phyloP scores from a whole-genome alignment of 2,329 filamentous ascomycete species.

The Paramyrothecium sp. region DNA sequence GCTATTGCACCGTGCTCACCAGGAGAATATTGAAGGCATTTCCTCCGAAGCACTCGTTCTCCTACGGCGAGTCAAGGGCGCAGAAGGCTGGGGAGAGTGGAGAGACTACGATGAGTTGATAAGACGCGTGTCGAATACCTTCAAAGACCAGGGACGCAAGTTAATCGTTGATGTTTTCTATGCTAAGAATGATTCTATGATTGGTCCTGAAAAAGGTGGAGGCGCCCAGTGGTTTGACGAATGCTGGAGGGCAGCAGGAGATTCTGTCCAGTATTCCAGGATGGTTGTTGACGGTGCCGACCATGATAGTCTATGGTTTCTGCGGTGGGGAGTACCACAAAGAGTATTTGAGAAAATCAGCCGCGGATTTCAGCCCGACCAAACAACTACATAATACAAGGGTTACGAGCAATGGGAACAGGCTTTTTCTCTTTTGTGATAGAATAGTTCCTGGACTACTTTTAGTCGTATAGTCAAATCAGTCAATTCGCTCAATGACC shows the following conservation, averaged over 20 bases:
- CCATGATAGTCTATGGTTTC: slow-evolving; percentile 22
- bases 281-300: slow-evolving; percentile 19
- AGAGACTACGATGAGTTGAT: slow-evolving; percentile 26
- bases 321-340: slow-evolving; percentile 13
- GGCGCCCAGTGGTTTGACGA: slow-evolving; percentile 24
- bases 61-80: slow-evolving; percentile 17
- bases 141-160: slow-evolving; percentile 9
- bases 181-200: slow-evolving; percentile 25
- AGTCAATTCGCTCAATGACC: no score
- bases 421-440: no score
- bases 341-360: slow-evolving; percentile 15
- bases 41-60: slow-evolving; percentile 24
- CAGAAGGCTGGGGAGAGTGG: slow-evolving; percentile 25
- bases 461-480: no score
- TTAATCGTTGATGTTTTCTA: slow-evolving; percentile 23
- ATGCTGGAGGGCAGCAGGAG: slow-evolving; percentile 17
- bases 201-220: slow-evolving; percentile 20
- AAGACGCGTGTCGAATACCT: slow-evolving; percentile 16
- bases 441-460: no score
- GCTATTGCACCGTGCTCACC: slow-evolving; percentile 19
- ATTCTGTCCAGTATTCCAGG: slow-evolving; percentile 17
- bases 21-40: slow-evolving; percentile 20
- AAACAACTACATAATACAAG: neutral
- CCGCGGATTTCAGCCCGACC: neutral
- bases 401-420: no score